These are phyloP conservation scores for Thelonectria discophora DNA, from an alignment of 2,329 filamentous ascomycete genomes.

Conservation along the genomic window DNA sequence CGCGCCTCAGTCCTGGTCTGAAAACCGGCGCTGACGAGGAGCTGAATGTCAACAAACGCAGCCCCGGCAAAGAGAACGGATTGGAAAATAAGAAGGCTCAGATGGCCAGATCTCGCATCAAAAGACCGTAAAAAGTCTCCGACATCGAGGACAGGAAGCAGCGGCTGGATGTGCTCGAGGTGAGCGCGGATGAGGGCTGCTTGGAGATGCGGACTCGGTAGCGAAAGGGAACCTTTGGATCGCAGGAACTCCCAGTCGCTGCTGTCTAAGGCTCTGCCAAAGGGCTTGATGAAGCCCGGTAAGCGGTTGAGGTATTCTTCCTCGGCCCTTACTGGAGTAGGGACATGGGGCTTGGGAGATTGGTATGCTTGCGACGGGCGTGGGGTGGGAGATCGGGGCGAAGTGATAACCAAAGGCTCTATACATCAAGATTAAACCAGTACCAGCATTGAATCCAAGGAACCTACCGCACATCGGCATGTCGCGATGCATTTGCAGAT, in stretches of 20 bases:
- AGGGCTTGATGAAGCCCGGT: conserved; percentile 77
- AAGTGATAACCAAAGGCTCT: neutral
- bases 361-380: neutral
- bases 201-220: conserved; percentile 74
- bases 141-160: conserved; percentile 62
- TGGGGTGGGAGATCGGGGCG: neutral
- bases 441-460: no score
- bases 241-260: conserved; percentile 85
- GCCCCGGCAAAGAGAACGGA: conserved; percentile 92
- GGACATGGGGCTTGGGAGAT: neutral
- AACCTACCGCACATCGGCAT: no score
- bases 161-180: conserved; percentile 86
- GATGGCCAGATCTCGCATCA: conserved; percentile 68
- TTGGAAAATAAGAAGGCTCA: conserved; percentile 89
- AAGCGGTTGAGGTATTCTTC: conserved; percentile 38
- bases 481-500: no score
- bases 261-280: conserved; percentile 76
- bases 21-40: conserved; percentile 80
- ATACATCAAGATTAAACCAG: neutral
- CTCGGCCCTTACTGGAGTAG: neutral
- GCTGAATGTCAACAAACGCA: conserved; percentile 82
- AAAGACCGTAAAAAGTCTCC: conserved; percentile 67
- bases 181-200: conserved; percentile 83
- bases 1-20: conserved; percentile 78
- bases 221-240: conserved; percentile 81